These are phyloP conservation scores for Blastobotrys parvus DNA, from an alignment of 805 yeast species.

Conservation along the genomic window DNA sequence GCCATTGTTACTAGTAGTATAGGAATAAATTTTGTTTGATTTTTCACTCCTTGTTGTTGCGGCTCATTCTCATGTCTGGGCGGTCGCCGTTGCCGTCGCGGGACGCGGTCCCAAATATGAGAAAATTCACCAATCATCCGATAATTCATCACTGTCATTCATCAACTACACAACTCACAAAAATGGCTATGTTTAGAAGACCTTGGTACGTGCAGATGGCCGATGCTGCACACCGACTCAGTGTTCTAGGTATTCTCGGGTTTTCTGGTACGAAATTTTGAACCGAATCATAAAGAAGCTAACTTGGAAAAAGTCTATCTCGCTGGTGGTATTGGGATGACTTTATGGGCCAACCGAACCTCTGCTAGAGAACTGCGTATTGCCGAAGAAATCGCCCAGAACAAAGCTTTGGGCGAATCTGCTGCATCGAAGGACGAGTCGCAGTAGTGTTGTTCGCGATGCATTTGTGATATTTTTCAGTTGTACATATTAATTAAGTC, in stretches of 20 bases:
- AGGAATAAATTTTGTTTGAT: no score
- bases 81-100: no score
- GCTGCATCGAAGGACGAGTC: conserved; percentile 1
- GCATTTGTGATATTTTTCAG: no score
- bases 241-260: conserved; percentile 61
- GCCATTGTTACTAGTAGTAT: no score
- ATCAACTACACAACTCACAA: background rate
- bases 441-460: background rate
- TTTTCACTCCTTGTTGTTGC: no score
- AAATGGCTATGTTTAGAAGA: conserved; percentile 23
- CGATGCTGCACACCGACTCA: conserved; percentile 64
- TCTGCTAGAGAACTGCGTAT: background rate
- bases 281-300: background rate
- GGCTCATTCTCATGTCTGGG: no score
- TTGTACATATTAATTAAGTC: no score
- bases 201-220: conserved; percentile 74
- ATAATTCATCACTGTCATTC: background rate
- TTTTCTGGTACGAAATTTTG: conserved; percentile 28
- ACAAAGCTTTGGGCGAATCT: background rate
- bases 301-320: conserved; percentile 30
- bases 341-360: conserved; percentile 45
- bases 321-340: conserved; percentile 44
- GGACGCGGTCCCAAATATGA: no score
- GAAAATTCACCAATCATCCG: background rate
- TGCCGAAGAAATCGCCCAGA: background rate